phyloP scores from a whole-genome alignment of 441 rosid species.

The Euphorbia schlechtendalii region DNA sequence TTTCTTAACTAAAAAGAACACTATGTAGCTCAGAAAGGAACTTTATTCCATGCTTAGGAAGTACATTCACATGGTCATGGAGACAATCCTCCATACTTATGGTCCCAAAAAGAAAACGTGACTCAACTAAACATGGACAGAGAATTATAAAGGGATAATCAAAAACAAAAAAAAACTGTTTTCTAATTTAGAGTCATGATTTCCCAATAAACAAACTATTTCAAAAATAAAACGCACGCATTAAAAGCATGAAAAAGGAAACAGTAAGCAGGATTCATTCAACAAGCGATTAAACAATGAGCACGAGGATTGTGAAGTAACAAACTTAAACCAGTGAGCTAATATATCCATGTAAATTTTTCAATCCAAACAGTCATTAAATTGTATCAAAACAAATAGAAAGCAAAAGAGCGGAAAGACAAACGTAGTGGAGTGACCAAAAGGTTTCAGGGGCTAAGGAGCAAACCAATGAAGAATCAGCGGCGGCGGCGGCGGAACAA shows the following conservation, averaged over 20 bases:
- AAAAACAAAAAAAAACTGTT: background rate
- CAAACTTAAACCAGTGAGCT: background rate
- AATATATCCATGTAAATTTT: background rate
- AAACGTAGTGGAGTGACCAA: background rate
- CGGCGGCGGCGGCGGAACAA: background rate
- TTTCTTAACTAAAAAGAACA: background rate
- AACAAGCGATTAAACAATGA: background rate
- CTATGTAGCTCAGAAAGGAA: background rate
- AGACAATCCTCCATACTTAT: background rate
- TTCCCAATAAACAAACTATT: background rate
- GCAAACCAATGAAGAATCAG: background rate
- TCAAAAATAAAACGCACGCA: background rate
- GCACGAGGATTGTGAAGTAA: background rate
- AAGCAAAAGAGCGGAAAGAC: background rate
- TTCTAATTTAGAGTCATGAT: background rate
- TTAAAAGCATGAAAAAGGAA: background rate
- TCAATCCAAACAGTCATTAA: background rate
- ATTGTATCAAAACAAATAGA: background rate
- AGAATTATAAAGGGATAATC: background rate
- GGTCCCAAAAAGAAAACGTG: background rate
- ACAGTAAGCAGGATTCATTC: background rate
- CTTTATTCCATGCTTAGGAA: background rate
- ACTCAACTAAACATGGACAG: background rate
- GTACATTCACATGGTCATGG: background rate
- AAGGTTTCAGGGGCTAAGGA: background rate